Evolutionary conservation across 1,139 yeast species (phyloP).

Genomic region (Suhomyces atakaporum): DNA sequence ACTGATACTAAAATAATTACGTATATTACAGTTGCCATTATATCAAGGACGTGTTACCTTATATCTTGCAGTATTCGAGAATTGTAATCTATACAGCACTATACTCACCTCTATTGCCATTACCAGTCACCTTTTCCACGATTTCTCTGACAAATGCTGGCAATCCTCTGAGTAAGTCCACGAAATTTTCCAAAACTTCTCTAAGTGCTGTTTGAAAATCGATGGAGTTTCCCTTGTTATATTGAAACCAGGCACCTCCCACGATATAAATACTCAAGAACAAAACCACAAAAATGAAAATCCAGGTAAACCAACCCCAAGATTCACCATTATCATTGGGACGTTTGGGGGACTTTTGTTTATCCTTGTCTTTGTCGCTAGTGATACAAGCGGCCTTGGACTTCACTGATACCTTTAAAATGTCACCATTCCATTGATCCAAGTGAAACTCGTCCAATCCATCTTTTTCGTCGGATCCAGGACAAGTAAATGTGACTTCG

Average conservation of each 20-base stretch:
- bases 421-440: slow-evolving; percentile 35
- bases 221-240: slow-evolving; percentile 53
- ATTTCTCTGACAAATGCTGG: slow-evolving; percentile 76
- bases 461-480: slow-evolving; percentile 24
- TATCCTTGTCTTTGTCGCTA: slow-evolving; percentile 27
- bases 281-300: slow-evolving; percentile 65
- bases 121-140: slow-evolving; percentile 69
- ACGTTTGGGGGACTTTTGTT: slow-evolving; percentile 25
- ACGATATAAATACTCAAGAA: slow-evolving; percentile 71
- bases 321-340: slow-evolving; percentile 45
- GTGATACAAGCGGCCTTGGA: slow-evolving; percentile 45
- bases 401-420: slow-evolving; percentile 27
- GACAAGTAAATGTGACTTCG: slow-evolving; percentile 54
- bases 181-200: slow-evolving; percentile 73
- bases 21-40: too few species aligned
- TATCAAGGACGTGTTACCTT: too few species aligned
- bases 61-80: too few species aligned
- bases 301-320: slow-evolving; percentile 81
- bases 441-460: slow-evolving; percentile 26
- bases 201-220: slow-evolving; percentile 55
- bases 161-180: slow-evolving; percentile 59
- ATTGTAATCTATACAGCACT: slow-evolving; percentile 88
- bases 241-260: slow-evolving; percentile 79
- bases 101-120: slow-evolving; percentile 76
- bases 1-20: too few species aligned